These are phyloP conservation scores for Serendipita sp. DNA, from an alignment of 768 basidiomycete genomes.

Conservation along the genomic window DNA sequence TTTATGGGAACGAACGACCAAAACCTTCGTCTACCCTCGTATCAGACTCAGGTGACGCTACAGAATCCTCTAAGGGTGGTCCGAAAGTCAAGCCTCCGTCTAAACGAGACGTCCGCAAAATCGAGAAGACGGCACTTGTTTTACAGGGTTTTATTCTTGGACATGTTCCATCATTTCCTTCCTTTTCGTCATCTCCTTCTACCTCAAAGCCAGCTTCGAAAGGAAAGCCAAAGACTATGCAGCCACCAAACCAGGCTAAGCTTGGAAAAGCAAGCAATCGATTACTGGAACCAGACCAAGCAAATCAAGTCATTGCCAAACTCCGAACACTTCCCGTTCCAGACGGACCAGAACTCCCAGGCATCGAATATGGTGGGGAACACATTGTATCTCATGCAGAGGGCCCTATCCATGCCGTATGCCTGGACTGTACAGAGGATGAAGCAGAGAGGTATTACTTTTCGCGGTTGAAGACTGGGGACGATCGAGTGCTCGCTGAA, in stretches of 20 bases:
- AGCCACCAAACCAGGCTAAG: slow-evolving; percentile 20
- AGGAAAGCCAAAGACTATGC: slow-evolving; percentile 22
- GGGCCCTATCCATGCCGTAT: slow-evolving; percentile 62
- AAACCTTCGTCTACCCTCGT: slow-evolving; percentile 23
- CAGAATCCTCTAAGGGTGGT: slow-evolving; percentile 22
- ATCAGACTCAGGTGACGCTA: slow-evolving; percentile 19
- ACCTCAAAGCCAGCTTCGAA: slow-evolving; percentile 21
- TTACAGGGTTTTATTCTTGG: slow-evolving; percentile 59
- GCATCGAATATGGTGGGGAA: slow-evolving; percentile 5
- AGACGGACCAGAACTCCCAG: slow-evolving; percentile 17
- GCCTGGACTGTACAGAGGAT: slow-evolving; percentile 42
- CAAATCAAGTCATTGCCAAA: slow-evolving; percentile 56
- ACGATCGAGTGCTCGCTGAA: neutral
- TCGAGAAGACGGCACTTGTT: slow-evolving; percentile 35
- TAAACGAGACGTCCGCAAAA: slow-evolving; percentile 12
- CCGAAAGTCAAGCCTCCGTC: slow-evolving; percentile 17
- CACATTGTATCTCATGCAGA: slow-evolving; percentile 13
- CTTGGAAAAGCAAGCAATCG: slow-evolving; percentile 49
- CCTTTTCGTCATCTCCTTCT: slow-evolving; percentile 15
- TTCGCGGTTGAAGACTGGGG: slow-evolving; percentile 23
- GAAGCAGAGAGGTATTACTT: slow-evolving; percentile 50
- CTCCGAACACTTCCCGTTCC: slow-evolving; percentile 42
- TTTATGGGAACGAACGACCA: slow-evolving; percentile 19
- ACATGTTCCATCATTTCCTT: neutral
- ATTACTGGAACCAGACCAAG: slow-evolving; percentile 47